phyloP scores from a whole-genome alignment of 2,329 filamentous ascomycete species.

The Trichoderma sp. region DNA sequence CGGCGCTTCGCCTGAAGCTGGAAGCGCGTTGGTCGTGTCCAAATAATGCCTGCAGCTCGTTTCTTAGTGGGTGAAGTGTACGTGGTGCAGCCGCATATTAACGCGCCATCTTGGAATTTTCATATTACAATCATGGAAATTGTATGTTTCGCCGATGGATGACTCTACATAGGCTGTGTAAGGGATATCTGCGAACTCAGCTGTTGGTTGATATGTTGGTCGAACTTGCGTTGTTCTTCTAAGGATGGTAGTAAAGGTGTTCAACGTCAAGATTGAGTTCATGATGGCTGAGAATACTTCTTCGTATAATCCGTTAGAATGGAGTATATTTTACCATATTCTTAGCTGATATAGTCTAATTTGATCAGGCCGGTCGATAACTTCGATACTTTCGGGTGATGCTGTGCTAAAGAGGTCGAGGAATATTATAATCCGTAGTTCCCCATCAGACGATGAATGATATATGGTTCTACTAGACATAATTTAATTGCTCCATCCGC shows the following conservation, averaged over 20 bases:
- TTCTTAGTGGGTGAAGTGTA: not conserved
- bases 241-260: no score
- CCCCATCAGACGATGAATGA: no score
- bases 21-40: not conserved
- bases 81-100: not conserved
- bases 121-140: not conserved
- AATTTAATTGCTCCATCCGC: no score
- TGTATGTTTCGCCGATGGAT: not conserved
- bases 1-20: not conserved
- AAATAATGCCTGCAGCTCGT: not conserved
- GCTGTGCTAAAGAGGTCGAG: no score
- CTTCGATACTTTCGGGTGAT: no score
- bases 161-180: not conserved
- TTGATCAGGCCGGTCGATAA: no score
- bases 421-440: no score
- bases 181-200: not conserved
- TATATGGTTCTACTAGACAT: no score
- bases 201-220: not conserved
- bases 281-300: not conserved
- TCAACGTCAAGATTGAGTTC: no score
- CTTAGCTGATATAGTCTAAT: not conserved
- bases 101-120: not conserved
- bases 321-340: not conserved
- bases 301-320: not conserved
- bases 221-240: no score